A percentile compares a stretch with the other conserved stretches of the same genome.
phyloP scores from a whole-genome alignment of 257 asterid species.

The Solanum gracilifrons region DNA sequence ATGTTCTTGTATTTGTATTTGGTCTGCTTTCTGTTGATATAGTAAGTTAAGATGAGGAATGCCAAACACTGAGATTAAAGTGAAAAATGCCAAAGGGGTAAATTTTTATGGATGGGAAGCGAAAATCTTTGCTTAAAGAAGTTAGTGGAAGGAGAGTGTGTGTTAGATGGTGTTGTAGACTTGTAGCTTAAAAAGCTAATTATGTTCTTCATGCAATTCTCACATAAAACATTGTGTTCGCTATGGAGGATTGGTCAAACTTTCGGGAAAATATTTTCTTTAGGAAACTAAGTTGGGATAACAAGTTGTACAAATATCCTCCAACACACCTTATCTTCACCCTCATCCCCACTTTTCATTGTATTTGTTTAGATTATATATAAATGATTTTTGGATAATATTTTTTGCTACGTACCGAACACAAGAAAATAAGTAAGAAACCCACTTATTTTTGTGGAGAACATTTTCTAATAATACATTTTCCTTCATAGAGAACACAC shows the following conservation, averaged over 20 bases:
- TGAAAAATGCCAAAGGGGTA: background rate
- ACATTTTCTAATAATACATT: background rate
- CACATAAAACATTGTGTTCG: background rate
- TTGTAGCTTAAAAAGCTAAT: background rate
- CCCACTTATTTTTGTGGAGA: background rate
- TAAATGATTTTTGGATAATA: no score
- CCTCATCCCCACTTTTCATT: background rate
- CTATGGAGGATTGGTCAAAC: background rate
- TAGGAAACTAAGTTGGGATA: background rate
- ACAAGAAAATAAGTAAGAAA: background rate
- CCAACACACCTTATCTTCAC: background rate
- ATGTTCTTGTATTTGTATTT: background rate
- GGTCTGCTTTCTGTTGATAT: background rate
- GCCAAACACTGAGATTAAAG: background rate
- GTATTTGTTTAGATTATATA: background rate
- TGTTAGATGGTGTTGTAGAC: background rate
- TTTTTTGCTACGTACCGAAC: background rate
- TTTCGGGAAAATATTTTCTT: background rate
- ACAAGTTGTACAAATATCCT: background rate
- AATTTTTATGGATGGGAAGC: background rate
- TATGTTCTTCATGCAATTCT: background rate
- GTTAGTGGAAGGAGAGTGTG: background rate
- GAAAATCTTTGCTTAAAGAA: background rate
- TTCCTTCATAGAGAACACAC: background rate
- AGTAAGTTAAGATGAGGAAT: background rate